phyloP scores from a whole-genome alignment of 148 eudicot species.

The Gaultheria prostrata region DNA sequence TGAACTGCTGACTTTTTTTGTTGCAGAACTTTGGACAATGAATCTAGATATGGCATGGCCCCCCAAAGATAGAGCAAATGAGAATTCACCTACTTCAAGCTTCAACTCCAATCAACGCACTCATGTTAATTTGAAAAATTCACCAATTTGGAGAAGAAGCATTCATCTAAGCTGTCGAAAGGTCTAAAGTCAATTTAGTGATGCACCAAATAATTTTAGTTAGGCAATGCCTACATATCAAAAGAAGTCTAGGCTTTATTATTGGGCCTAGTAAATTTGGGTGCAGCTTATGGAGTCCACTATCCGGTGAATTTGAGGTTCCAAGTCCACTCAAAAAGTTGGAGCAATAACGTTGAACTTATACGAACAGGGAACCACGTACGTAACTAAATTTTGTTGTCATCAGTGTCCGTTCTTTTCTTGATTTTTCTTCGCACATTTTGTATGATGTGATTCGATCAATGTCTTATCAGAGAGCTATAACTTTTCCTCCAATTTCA shows the following conservation, averaged over 20 bases:
- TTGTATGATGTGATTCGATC: too few relatives aligned
- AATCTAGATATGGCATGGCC: too few relatives aligned
- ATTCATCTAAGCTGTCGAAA: background rate
- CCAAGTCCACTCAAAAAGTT: background rate
- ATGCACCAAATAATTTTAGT: background rate
- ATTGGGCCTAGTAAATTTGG: background rate
- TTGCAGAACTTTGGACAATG: too few relatives aligned
- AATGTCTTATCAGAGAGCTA: too few relatives aligned
- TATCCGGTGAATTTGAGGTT: background rate
- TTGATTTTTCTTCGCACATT: too few relatives aligned
- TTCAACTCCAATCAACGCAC: background rate
- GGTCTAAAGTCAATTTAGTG: background rate
- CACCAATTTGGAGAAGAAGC: background rate
- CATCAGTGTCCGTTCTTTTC: too few relatives aligned
- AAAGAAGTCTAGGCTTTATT: background rate
- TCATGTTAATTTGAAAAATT: background rate
- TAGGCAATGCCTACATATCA: background rate
- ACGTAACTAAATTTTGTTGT: too few relatives aligned
- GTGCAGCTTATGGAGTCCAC: background rate
- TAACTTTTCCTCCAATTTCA: background rate
- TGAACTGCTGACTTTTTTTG: too few relatives aligned
- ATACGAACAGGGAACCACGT: too few relatives aligned
- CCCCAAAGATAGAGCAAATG: too few relatives aligned
- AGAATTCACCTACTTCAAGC: too few relatives aligned
- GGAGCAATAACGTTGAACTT: background rate